Evolutionary conservation across 1,284 basidiomycete species (phyloP).

Genomic region (Polyporus tsugae): DNA sequence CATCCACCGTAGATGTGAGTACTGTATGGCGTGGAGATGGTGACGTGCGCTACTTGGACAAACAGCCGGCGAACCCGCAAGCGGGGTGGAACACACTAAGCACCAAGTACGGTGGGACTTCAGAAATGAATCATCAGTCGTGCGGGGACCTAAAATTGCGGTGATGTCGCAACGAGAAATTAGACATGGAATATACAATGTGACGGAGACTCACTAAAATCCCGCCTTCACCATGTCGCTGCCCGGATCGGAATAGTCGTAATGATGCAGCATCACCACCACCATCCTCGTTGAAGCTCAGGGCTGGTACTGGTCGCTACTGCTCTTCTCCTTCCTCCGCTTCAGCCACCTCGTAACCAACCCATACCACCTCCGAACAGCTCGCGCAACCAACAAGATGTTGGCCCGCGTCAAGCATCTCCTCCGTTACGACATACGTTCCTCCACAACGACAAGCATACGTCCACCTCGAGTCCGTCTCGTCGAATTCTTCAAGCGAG

Average conservation of each 20-base stretch:
- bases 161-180: background rate
- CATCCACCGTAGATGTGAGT: background rate
- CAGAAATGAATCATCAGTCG: background rate
- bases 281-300: background rate
- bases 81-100: background rate
- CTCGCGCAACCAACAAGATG: conserved; percentile 74
- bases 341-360: conserved; percentile 70
- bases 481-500: conserved; percentile 75
- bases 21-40: background rate
- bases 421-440: conserved; percentile 60
- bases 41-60: background rate
- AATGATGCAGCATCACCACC: background rate
- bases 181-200: background rate
- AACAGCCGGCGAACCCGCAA: no score
- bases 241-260: background rate
- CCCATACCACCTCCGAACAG: conserved; percentile 83
- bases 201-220: background rate
- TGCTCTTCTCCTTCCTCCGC: conserved; percentile 35
- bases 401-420: conserved; percentile 67
- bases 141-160: background rate
- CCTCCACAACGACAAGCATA: conserved; percentile 78
- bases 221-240: background rate
- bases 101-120: background rate
- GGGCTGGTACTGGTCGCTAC: background rate
- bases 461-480: conserved; percentile 50